These are phyloP conservation scores for Perkinsus chesapeaki DNA, from an alignment of 169 alveolate species.

Conservation along the genomic window DNA sequence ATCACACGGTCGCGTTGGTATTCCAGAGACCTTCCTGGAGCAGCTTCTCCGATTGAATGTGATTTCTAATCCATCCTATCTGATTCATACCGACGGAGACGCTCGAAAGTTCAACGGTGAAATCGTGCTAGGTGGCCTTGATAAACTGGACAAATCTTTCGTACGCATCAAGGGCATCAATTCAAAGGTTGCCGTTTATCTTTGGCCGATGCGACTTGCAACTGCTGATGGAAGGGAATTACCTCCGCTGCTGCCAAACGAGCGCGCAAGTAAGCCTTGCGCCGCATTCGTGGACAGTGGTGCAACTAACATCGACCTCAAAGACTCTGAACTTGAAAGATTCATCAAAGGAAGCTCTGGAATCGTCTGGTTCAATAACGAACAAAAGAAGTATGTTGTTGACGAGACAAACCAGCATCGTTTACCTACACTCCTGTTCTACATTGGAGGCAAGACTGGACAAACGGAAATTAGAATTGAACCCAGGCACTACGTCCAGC, in stretches of 20 bases:
- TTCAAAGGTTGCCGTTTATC: background rate
- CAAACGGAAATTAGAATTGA: background rate
- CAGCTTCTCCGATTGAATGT: background rate
- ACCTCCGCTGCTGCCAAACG: background rate
- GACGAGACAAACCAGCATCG: background rate
- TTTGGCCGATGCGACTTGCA: background rate
- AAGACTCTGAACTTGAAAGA: background rate
- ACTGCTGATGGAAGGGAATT: background rate
- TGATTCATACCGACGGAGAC: background rate
- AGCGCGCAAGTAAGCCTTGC: background rate
- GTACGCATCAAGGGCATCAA: no score
- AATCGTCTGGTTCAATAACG: no score
- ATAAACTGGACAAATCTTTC: no score
- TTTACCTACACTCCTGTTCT: background rate
- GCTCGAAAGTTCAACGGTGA: background rate
- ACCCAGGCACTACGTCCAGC: background rate
- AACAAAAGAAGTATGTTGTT: background rate
- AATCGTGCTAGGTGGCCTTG: background rate
- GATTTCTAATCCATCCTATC: background rate
- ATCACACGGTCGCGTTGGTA: background rate
- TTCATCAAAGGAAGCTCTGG: background rate
- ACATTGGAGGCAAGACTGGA: background rate
- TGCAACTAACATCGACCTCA: background rate
- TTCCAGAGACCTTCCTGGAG: background rate
- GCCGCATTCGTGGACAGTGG: background rate